Base-by-base conservation (phyloP, 129 eudicot genomes). In the Lonicera japonica region DNA sequence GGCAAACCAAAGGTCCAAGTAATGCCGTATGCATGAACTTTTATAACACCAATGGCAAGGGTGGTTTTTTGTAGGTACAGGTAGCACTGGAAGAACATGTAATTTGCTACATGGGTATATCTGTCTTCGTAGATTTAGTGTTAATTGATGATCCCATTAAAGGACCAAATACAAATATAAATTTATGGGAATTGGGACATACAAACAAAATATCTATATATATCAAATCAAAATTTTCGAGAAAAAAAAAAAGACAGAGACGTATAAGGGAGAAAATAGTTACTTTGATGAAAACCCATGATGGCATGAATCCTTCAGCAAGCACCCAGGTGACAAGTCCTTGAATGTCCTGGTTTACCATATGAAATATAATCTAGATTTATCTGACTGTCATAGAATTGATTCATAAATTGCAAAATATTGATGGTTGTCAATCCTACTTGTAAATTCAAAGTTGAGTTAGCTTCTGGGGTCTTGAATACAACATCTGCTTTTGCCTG, bases 281-380 rank as follows among this genome's bases (percentile, higher is more conserved):
- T 80, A 87, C 98, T 79, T 87, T 91, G 67, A 94, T 83, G 75
- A 94, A 94, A 76, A 85, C 77, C 99, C 96, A 94, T 21, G 99
- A 79, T 2, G 96, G 99, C 99, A 94, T 88, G 70, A 75, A 78
- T 20, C 99, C 96, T 18, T 94, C 95, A 51, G 80, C 96, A 70
- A 94, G 92, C 67, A 94, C 99, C 99, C 99, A 94, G 13, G 81
- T 94, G 25, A 86, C 79, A 66, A 94, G 99, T 61, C 96, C 99
- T 67, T 94, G 99, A 58, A 94, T 73, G 60, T 94, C 99, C 99
- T 94, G 86, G 60, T 61, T 53, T 24, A 50, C 55, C 62, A 58
- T 18, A 17, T 51, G 17, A 58, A 68, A 36, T 8, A 11, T 36
- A 10, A 36, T 56, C 13, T 22, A 21, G 25, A 11, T 19, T 2